Evolutionary conservation across 2,329 filamentous ascomycete species (phyloP).

Genomic region (Hypoxylon sp.): DNA sequence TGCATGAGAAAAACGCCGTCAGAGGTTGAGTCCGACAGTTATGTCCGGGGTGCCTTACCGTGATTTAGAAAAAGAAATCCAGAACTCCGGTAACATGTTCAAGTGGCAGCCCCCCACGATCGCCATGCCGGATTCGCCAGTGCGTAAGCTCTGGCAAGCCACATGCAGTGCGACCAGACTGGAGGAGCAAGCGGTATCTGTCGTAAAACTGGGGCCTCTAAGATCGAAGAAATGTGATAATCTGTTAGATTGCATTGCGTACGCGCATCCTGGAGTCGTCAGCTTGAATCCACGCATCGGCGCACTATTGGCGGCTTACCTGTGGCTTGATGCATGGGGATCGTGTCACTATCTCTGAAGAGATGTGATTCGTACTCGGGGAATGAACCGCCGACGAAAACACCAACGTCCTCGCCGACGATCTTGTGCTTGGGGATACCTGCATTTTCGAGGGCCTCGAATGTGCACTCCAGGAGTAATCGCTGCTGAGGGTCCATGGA

Average conservation of each 20-base stretch:
- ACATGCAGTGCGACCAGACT: constrained; percentile 62
- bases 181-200: constrained; percentile 66
- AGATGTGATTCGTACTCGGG: constrained; percentile 62
- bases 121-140: constrained; percentile 60
- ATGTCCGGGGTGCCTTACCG: constrained; percentile 51
- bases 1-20: constrained; percentile 38
- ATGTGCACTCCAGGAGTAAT: constrained; percentile 64
- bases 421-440: constrained; percentile 61
- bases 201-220: constrained; percentile 63
- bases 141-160: constrained; percentile 62
- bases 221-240: constrained; percentile 68
- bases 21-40: constrained; percentile 33
- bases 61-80: constrained; percentile 59
- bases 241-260: constrained; percentile 65
- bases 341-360: constrained; percentile 59
- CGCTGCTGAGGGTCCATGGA: constrained; percentile 68
- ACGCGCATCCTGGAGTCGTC: constrained; percentile 56
- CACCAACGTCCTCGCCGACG: constrained; percentile 61
- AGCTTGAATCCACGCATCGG: constrained; percentile 24
- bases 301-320: constrained; percentile 49
- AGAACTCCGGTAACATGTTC: constrained; percentile 61
- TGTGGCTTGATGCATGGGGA: constrained; percentile 65
- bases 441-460: constrained; percentile 66
- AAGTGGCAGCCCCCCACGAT: constrained; percentile 62
- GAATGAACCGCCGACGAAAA: constrained; percentile 62